Evolutionary conservation across 768 basidiomycete genomes (phyloP).

Genomic region (Kondoa subrosea): DNA sequence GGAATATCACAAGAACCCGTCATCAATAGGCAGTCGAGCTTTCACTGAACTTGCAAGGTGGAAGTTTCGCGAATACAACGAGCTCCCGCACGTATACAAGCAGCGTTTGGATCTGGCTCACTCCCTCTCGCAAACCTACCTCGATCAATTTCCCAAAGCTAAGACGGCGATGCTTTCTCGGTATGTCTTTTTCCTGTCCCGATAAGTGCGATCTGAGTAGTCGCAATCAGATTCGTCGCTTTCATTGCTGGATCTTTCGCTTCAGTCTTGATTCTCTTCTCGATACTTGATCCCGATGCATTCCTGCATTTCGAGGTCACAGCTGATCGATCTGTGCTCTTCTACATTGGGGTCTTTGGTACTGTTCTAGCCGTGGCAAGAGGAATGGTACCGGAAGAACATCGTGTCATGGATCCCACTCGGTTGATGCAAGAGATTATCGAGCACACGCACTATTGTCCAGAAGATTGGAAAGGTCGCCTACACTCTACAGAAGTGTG

Average conservation of each 20-base stretch:
- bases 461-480: constrained; percentile 72
- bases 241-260: constrained; percentile 94
- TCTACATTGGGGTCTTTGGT: constrained; percentile 79
- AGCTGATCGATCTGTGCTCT: constrained; percentile 74
- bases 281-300: constrained; percentile 81
- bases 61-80: constrained; percentile 99
- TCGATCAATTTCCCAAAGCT: constrained; percentile 94
- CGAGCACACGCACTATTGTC: constrained; percentile 88
- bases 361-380: constrained; percentile 72
- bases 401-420: constrained; percentile 84
- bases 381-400: constrained; percentile 91
- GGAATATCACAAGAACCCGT: constrained; percentile 99
- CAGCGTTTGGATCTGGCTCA: constrained; percentile 74
- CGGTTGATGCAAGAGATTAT: constrained; percentile 80
- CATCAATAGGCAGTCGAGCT: constrained; percentile 72
- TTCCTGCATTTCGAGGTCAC: constrained; percentile 91
- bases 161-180: constrained; percentile 75
- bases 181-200: constrained; percentile 37
- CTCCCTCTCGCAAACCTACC: constrained; percentile 79
- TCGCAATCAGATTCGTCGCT: constrained; percentile 58
- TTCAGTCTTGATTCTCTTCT: constrained; percentile 79
- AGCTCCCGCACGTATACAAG: constrained; percentile 80
- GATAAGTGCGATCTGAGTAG: constrained; percentile 4
- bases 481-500: constrained; percentile 72
- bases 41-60: constrained; percentile 92